Percentiles rank a stretch among this genome's conserved stretches.
phyloP scores from a whole-genome alignment of 208 protist genomes.

The Leishmania martiniquensis region DNA sequence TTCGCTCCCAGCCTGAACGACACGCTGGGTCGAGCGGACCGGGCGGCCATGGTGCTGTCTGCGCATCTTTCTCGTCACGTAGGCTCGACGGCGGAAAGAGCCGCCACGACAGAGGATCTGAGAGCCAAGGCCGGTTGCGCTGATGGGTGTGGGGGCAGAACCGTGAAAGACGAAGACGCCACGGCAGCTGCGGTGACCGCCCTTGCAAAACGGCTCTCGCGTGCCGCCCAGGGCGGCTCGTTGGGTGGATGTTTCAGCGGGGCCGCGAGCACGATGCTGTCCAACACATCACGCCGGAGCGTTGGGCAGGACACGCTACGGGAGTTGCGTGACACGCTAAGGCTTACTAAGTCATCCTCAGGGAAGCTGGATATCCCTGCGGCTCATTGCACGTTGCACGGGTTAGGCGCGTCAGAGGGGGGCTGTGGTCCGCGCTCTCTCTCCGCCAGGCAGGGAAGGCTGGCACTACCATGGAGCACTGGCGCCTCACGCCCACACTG shows the following conservation, averaged over 20 bases:
- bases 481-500: neutral
- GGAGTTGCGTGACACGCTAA: constrained; percentile 29
- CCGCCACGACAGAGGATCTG: neutral
- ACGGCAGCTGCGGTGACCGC: constrained; percentile 3
- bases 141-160: neutral
- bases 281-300: neutral
- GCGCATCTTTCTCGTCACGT: constrained; percentile 9
- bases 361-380: neutral
- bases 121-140: neutral
- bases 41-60: constrained; percentile 48
- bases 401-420: neutral
- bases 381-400: neutral
- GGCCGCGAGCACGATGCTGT: constrained; percentile 10
- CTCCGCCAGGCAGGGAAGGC: neutral
- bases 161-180: neutral
- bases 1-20: constrained; percentile 39
- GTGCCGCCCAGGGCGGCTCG: neutral
- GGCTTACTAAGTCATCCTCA: constrained; percentile 2
- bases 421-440: neutral
- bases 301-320: constrained; percentile 16
- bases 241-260: neutral
- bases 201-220: constrained; percentile 12
- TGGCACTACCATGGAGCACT: neutral
- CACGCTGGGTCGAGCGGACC: constrained; percentile 46
- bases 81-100: neutral